A percentile compares a stretch with the other conserved stretches of the same genome.
Conservation (phyloP, 2,329 filamentous ascomycete genomes). For the Aspergillus candidus region DNA sequence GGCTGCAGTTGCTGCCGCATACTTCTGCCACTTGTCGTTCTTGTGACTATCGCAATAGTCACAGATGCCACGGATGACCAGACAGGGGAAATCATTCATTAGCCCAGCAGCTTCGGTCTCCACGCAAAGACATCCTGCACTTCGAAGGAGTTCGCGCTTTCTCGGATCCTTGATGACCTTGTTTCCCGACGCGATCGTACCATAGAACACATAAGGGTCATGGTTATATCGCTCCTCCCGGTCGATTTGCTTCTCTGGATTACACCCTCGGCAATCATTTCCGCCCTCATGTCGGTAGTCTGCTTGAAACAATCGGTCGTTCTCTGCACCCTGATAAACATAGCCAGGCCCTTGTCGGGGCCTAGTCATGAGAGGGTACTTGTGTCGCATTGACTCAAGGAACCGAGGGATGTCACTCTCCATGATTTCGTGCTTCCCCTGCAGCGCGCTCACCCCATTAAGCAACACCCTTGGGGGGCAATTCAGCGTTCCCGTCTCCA, state of each 20-base stretch:
- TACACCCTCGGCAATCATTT: no score
- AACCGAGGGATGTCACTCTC: no score
- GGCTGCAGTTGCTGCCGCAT: constrained; percentile 36
- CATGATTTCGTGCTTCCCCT: no score
- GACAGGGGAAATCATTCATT: constrained; percentile 23
- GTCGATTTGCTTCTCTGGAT: no score
- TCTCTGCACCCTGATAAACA: no score
- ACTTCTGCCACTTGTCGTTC: constrained; percentile 35
- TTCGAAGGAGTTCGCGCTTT: constrained; percentile 26
- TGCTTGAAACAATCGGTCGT: no score
- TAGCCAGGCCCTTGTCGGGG: no score
- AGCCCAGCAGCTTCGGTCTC: constrained; percentile 17
- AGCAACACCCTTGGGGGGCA: constrained; percentile 20
- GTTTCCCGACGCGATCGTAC: constrained; percentile 22
- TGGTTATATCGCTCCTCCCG: no score
- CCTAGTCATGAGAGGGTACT: no score
- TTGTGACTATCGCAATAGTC: constrained; percentile 41
- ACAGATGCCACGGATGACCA: constrained; percentile 33
- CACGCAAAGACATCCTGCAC: constrained; percentile 30
- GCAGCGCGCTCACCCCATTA: constrained; percentile 7
- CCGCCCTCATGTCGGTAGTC: no score
- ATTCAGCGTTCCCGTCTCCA: constrained; percentile 21
- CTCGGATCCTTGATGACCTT: constrained; percentile 12
- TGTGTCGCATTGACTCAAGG: no score
- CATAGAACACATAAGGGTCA: no score